Evolutionary conservation across 2,329 filamentous ascomycete species (phyloP).

Genomic region (Aspergillus japonicus): DNA sequence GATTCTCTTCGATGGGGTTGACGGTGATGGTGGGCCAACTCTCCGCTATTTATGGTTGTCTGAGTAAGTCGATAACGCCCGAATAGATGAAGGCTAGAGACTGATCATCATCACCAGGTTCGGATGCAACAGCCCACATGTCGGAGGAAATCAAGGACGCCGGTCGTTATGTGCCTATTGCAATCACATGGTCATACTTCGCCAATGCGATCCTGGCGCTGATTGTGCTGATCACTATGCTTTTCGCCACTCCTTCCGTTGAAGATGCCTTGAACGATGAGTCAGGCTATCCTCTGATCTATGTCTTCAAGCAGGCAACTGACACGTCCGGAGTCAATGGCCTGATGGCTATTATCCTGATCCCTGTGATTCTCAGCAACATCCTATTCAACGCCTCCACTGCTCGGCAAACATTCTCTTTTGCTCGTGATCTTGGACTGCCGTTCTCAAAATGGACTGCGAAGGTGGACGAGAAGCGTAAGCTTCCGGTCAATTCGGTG

Average conservation of each 20-base stretch:
- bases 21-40: slow-evolving; percentile 42
- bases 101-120: neutral
- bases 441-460: slow-evolving; percentile 44
- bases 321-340: slow-evolving; percentile 27
- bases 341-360: slow-evolving; percentile 1
- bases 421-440: slow-evolving; percentile 46
- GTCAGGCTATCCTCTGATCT: slow-evolving; percentile 49
- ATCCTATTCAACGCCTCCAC: slow-evolving; percentile 42
- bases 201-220: slow-evolving; percentile 47
- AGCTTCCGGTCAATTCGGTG: slow-evolving; percentile 46
- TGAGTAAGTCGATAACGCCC: slow-evolving; percentile 16
- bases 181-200: slow-evolving; percentile 48
- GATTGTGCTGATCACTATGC: slow-evolving; percentile 46
- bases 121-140: slow-evolving; percentile 38
- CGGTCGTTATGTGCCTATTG: slow-evolving; percentile 45
- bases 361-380: slow-evolving; percentile 40
- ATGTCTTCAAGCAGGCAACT: slow-evolving; percentile 43
- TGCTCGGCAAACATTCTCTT: slow-evolving; percentile 43
- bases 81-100: neutral
- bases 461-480: slow-evolving; percentile 34
- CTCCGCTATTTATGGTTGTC: slow-evolving; percentile 30
- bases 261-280: slow-evolving; percentile 38
- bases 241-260: slow-evolving; percentile 37
- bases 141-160: slow-evolving; percentile 52
- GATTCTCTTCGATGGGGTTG: slow-evolving; percentile 38